Percentiles rank a stretch among this genome's conserved stretches.
phyloP scores from a whole-genome alignment of 169 alveolate genomes.

The Cryptosporidium muris region DNA sequence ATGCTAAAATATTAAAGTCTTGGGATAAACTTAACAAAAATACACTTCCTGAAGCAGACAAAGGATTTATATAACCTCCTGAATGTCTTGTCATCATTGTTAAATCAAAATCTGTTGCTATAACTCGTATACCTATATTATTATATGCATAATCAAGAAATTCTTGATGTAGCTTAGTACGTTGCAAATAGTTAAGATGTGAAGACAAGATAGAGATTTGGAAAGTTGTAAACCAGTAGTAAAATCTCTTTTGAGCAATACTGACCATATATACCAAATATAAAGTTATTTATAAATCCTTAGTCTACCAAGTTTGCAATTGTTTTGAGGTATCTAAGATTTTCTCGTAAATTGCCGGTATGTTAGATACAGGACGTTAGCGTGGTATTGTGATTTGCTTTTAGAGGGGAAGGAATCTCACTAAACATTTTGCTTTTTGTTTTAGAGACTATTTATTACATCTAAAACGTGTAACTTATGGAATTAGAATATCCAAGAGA shows the following conservation, averaged over 20 bases:
- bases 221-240: constrained; percentile 45
- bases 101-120: constrained; percentile 65
- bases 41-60: constrained; percentile 3
- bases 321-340: no score
- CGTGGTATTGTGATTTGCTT: neutral
- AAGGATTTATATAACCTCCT: constrained; percentile 63
- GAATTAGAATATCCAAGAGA: neutral
- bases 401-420: constrained; percentile 4
- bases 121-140: constrained; percentile 28
- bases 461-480: neutral
- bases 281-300: no score
- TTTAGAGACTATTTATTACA: neutral
- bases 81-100: constrained; percentile 67
- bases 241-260: constrained; percentile 13
- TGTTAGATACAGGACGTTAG: no score
- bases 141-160: constrained; percentile 5
- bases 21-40: constrained; percentile 33
- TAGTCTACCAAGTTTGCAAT: no score
- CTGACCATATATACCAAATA: neutral
- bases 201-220: neutral
- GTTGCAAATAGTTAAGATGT: neutral
- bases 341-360: no score
- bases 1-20: constrained; percentile 42
- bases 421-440: neutral
- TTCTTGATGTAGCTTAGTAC: neutral